phyloP scores from a whole-genome alignment of 2,329 filamentous ascomycete species.

The Talaromyces sp. region DNA sequence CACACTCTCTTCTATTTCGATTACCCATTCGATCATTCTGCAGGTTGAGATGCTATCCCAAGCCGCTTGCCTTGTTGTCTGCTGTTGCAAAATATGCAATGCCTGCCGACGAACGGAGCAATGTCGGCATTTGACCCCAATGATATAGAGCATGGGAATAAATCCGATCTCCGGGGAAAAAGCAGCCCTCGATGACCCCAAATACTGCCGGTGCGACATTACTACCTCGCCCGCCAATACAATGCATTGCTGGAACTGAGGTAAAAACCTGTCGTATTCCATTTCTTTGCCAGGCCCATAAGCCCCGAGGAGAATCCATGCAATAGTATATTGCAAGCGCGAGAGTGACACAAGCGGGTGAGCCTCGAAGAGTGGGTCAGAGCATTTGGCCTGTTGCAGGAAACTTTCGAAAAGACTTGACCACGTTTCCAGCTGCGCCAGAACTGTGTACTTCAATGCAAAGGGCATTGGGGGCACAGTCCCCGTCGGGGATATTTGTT shows the following conservation, averaged over 20 bases:
- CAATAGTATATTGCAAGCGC: slow-evolving; percentile 35
- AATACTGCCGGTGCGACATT: slow-evolving; percentile 16
- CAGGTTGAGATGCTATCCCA: slow-evolving; percentile 39
- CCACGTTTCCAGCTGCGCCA: slow-evolving; percentile 12
- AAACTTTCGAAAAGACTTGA: slow-evolving; percentile 9
- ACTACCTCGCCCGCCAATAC: slow-evolving; percentile 11
- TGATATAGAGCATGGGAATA: slow-evolving; percentile 38
- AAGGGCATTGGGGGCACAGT: slow-evolving; percentile 5
- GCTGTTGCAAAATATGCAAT: slow-evolving; percentile 21
- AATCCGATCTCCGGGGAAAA: slow-evolving; percentile 41
- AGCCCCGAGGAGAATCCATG: slow-evolving; percentile 29
- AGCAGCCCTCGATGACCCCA: slow-evolving; percentile 23
- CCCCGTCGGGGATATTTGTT: slow-evolving; percentile 16
- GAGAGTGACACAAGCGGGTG: slow-evolving; percentile 30
- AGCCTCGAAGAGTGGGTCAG: slow-evolving; percentile 11
- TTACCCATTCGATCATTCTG: slow-evolving; percentile 36
- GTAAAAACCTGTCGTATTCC: slow-evolving; percentile 18
- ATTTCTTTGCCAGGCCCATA: slow-evolving; percentile 25
- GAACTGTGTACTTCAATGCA: slow-evolving; percentile 4
- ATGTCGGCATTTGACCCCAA: slow-evolving; percentile 42
- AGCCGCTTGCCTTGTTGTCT: slow-evolving; percentile 33
- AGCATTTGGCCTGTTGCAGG: slow-evolving; percentile 1
- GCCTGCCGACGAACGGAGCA: slow-evolving; percentile 35
- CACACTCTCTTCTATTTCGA: slow-evolving; percentile 40
- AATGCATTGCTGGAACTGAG: slow-evolving; percentile 18